These are phyloP conservation scores for Rhizopus sp. DNA, from an alignment of 371 early-diverging fungal species.

Conservation along the genomic window DNA sequence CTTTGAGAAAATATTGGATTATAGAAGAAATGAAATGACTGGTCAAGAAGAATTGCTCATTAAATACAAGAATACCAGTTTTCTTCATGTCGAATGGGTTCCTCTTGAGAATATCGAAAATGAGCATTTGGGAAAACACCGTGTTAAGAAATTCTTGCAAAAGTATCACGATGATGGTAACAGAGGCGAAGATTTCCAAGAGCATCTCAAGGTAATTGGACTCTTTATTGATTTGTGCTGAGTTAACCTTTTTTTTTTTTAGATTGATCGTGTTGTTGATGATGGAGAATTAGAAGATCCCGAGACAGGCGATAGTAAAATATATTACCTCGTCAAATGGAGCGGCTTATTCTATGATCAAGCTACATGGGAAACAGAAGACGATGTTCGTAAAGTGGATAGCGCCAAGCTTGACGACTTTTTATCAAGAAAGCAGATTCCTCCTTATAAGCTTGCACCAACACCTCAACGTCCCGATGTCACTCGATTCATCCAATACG, in stretches of 20 bases:
- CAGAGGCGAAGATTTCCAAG: conserved; percentile 53
- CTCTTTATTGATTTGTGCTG: neutral
- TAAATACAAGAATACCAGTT: conserved; percentile 67
- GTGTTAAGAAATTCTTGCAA: conserved; percentile 72
- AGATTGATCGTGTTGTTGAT: conserved; percentile 82
- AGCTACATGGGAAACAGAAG: conserved; percentile 83
- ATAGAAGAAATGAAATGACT: conserved; percentile 45
- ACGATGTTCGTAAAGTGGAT: conserved; percentile 58
- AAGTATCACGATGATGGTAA: conserved; percentile 54
- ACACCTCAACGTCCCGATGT: conserved; percentile 51
- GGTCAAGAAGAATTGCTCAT: conserved; percentile 56
- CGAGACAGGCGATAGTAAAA: conserved; percentile 46
- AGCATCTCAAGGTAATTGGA: conserved; percentile 37
- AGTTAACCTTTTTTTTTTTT: neutral
- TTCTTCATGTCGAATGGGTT: conserved; percentile 84
- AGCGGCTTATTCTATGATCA: conserved; percentile 79
- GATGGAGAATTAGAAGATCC: conserved; percentile 71
- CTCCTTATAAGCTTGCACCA: conserved; percentile 40
- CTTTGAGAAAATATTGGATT: conserved; percentile 72
- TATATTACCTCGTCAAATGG: conserved; percentile 93
- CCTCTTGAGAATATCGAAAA: conserved; percentile 58
- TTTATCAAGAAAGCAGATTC: conserved; percentile 45
- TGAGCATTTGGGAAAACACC: conserved; percentile 70
- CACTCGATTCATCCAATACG: conserved; percentile 58
- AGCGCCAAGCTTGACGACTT: conserved; percentile 50